A percentile compares a stretch with the other conserved stretches of the same genome.
Evolutionary conservation across 352 stramenopile genomes (phyloP).

Genomic region (Globisporangium barbulae): DNA sequence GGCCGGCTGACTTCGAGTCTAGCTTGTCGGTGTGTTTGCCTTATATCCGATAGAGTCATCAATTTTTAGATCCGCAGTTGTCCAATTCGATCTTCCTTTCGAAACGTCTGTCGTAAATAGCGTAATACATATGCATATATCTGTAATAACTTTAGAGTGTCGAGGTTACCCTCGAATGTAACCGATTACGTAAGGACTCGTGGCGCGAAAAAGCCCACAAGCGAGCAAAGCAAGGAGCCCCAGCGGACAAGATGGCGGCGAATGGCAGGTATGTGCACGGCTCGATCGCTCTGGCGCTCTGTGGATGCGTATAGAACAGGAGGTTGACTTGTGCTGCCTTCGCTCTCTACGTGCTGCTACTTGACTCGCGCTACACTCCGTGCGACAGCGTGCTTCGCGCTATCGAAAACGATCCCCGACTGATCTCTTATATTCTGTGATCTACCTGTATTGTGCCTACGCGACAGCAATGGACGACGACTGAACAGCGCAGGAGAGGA

Average conservation of each 20-base stretch:
- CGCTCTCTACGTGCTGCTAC: no score
- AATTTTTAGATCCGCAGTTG: no score
- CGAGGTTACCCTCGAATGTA: not conserved
- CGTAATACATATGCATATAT: no score
- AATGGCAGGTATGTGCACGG: slow-evolving; percentile 8
- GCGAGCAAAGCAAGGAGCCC: not conserved
- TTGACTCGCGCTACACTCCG: no score
- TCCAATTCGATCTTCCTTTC: no score
- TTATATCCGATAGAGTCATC: no score
- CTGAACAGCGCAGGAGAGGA: slow-evolving; percentile 43
- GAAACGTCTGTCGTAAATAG: no score
- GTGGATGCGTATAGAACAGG: not conserved
- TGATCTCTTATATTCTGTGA: not conserved
- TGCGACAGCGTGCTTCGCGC: not conserved
- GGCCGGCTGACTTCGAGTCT: no score
- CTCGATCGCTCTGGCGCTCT: not conserved
- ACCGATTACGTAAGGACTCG: slow-evolving; percentile 7
- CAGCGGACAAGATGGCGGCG: slow-evolving; percentile 4
- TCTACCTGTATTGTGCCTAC: no score
- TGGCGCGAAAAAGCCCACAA: slow-evolving; percentile 16
- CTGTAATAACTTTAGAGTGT: no score
- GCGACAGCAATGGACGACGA: slow-evolving; percentile 14
- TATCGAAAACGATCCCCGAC: not conserved
- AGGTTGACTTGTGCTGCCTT: no score
- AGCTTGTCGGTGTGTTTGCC: no score